Evolutionary conservation across 129 eudicot species (phyloP).

Genomic region (Kitagawia praeruptora): DNA sequence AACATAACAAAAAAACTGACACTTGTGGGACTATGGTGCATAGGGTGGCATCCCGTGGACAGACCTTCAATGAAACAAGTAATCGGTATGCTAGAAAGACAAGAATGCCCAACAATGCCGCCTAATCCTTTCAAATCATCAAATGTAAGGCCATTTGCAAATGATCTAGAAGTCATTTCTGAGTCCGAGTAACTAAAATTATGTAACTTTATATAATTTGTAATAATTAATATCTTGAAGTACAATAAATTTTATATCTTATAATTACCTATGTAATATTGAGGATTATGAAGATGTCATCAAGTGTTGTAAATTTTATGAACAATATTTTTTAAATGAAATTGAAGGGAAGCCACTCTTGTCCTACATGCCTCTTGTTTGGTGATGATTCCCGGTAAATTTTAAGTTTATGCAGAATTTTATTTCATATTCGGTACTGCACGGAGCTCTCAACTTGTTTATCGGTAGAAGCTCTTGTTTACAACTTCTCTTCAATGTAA

Average conservation of each 20-base stretch:
- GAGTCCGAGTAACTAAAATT: not conserved
- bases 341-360: too few relatives aligned
- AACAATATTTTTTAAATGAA: too few relatives aligned
- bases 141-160: not conserved
- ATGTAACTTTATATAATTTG: not conserved
- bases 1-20: constrained; percentile 7
- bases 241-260: too few relatives aligned
- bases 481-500: not conserved
- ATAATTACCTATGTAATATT: too few relatives aligned
- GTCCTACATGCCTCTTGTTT: too few relatives aligned
- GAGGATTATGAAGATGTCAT: too few relatives aligned
- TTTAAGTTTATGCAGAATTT: too few relatives aligned
- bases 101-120: not conserved
- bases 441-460: not conserved
- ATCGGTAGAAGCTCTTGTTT: not conserved
- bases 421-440: too few relatives aligned
- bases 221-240: not conserved
- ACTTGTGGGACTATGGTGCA: constrained; percentile 13
- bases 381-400: too few relatives aligned
- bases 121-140: constrained; percentile 6
- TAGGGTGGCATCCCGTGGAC: constrained; percentile 12
- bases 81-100: not conserved
- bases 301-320: too few relatives aligned
- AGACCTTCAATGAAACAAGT: constrained; percentile 10
- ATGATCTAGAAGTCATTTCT: not conserved